Evolutionary conservation across 306 rosid species (phyloP).

Genomic region (Ochetophila trinervis): DNA sequence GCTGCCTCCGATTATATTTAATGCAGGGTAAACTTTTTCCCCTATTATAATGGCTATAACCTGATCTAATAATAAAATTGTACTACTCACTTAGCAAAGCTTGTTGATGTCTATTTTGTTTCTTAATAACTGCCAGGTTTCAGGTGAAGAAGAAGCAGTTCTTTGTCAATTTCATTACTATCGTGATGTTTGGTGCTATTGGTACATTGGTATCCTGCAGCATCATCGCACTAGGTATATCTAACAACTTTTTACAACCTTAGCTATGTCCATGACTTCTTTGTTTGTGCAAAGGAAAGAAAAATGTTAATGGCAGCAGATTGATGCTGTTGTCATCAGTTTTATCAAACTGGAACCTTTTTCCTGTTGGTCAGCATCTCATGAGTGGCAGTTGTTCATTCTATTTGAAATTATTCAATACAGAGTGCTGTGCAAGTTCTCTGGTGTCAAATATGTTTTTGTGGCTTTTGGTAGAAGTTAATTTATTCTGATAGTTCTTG

Average conservation of each 20-base stretch:
- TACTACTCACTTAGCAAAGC: background rate
- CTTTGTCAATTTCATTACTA: constrained; percentile 79
- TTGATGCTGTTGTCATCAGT: too few relatives aligned
- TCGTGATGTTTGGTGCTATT: constrained; percentile 79
- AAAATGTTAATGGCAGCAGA: too few relatives aligned
- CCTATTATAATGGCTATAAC: background rate
- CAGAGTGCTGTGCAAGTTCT: too few relatives aligned
- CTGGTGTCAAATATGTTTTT: too few relatives aligned
- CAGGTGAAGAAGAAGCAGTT: constrained; percentile 99
- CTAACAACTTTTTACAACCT: constrained; percentile 14
- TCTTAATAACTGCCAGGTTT: constrained; percentile 59
- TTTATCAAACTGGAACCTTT: too few relatives aligned
- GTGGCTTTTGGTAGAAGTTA: too few relatives aligned
- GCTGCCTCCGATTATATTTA: constrained; percentile 94
- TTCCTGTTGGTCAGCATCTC: too few relatives aligned
- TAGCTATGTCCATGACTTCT: background rate
- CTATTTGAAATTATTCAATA: too few relatives aligned
- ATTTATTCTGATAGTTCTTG: too few relatives aligned
- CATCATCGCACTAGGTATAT: constrained; percentile 74
- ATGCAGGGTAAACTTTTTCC: constrained; percentile 71
- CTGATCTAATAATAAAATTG: background rate
- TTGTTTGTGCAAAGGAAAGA: too few relatives aligned
- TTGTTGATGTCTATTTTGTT: background rate
- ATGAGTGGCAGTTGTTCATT: too few relatives aligned
- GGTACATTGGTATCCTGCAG: constrained; percentile 80